Percentiles rank a stretch among this genome's conserved stretches.
These are phyloP conservation scores for Paspalum notatum DNA, from an alignment of 176 grass and related monocot species.

Conservation along the genomic window DNA sequence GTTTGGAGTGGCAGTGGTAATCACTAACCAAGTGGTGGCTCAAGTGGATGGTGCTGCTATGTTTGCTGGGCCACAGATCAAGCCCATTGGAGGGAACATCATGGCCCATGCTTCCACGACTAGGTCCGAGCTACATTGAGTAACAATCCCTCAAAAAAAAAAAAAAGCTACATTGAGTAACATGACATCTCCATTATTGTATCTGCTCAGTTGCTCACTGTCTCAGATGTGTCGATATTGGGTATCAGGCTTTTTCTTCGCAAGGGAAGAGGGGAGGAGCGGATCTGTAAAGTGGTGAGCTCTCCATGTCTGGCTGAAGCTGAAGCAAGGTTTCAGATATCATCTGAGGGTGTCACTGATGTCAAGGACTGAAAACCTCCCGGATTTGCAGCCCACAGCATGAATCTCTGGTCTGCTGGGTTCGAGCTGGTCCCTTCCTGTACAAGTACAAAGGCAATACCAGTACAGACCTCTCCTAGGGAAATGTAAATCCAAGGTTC, in stretches of 20 bases:
- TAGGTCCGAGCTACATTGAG: constrained; percentile 44
- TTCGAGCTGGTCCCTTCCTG: constrained; percentile 28
- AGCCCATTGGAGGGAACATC: constrained; percentile 94
- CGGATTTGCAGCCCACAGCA: neutral
- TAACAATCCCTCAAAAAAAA: too few species aligned
- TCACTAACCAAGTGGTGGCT: constrained; percentile 94
- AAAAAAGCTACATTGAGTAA: constrained; percentile 17
- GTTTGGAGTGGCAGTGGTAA: constrained; percentile 98
- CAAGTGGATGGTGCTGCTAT: constrained; percentile 97
- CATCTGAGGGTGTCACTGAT: constrained; percentile 69
- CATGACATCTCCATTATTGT: neutral
- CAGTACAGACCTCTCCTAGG: neutral
- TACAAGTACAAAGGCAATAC: neutral
- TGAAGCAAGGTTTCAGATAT: constrained; percentile 82
- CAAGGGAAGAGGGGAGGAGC: constrained; percentile 91
- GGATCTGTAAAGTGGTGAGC: constrained; percentile 89
- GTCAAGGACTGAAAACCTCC: constrained; percentile 71
- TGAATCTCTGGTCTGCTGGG: neutral
- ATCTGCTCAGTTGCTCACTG: neutral
- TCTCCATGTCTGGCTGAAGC: constrained; percentile 89
- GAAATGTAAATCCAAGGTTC: neutral
- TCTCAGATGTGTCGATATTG: constrained; percentile 17
- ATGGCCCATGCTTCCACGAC: constrained; percentile 97
- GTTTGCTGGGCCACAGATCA: constrained; percentile 90
- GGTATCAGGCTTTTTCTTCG: constrained; percentile 77